Percentiles rank a stretch among this genome's conserved stretches.
Conservation (phyloP, 208 protist genomes). For the Trypanosoma vivax region DNA sequence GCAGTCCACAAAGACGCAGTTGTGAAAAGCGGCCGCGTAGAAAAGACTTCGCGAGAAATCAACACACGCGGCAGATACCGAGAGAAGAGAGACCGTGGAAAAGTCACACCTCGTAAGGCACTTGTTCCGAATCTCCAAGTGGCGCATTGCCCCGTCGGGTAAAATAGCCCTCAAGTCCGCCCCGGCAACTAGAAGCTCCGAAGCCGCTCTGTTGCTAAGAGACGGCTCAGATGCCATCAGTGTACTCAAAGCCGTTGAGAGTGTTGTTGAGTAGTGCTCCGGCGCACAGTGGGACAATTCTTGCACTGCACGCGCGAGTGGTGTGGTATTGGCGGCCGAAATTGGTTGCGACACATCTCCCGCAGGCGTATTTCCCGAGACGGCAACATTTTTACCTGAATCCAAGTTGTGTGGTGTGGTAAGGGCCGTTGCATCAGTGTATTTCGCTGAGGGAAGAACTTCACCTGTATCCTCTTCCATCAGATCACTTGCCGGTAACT, state of each 20-base stretch:
- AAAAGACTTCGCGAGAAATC: conserved; percentile 56
- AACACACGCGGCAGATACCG: conserved; percentile 31
- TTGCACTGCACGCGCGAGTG: neutral
- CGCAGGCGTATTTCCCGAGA: too few relatives aligned
- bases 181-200: conserved; percentile 44
- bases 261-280: neutral
- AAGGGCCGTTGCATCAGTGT: conserved; percentile 2
- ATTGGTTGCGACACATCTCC: too few relatives aligned
- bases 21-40: conserved; percentile 27
- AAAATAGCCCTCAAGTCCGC: conserved; percentile 65
- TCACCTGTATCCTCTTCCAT: neutral
- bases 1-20: conserved; percentile 46
- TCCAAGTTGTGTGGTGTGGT: neutral
- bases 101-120: conserved; percentile 49
- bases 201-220: conserved; percentile 2
- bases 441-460: neutral
- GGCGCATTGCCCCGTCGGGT: conserved; percentile 19
- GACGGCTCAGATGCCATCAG: conserved; percentile 9
- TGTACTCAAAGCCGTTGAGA: conserved; percentile 9
- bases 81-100: conserved; percentile 36
- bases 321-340: neutral
- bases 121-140: conserved; percentile 24
- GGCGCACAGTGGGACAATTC: neutral
- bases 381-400: neutral
- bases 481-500: neutral